Base-by-base conservation (phyloP, 306 rosid species). In the Dryas alaskensis region DNA sequence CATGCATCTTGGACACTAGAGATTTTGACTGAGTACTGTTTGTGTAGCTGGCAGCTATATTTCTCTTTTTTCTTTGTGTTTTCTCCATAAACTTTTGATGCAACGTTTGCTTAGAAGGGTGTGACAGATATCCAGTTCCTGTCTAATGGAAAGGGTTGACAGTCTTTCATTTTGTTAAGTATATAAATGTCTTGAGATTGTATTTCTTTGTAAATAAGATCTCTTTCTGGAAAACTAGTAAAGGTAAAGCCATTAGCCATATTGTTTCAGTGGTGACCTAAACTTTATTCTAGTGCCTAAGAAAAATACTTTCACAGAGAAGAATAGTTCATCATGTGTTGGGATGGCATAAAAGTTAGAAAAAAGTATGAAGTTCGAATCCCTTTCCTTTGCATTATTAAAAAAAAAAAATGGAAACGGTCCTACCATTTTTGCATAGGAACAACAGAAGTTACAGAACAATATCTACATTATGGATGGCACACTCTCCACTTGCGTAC, bases 161-260 rank as follows among this genome's bases (percentile, higher is more conserved):
- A 10, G 49, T 71, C 67, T 45, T 49, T 43, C 14, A 8, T 16
- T 50, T 64, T 53, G 63, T 49, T 7, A 14, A 31, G 73, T 49
- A 16, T 52, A 25, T 73, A 73, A 51, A 40, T 48, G 17, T 47
- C 47, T 14, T 58, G 75, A 59, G 75, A 54, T 39, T 50, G 78
- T n/a, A 10, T 74, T 73, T 78, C 59, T 40, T 45, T 84, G 86
- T 81, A 75, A 79, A 75, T 64, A 62, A 61, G 58, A 65, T 9
- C 48, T 63, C 49, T 76, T 45, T 31, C 76, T 19, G 57, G 13
- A n/a, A 52, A 61, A 59, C 59, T 17, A 31, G 55, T 62, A 19
- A 54, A 22, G 53, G 22, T 16, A 43, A n/a, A 48, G 47, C 59
- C 6, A 4, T 45, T 0, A 27, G 31, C 31, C 14, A 6, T 17